Base-by-base conservation (phyloP, 1,139 yeast species). In the Geotrichum phurueaensis region DNA sequence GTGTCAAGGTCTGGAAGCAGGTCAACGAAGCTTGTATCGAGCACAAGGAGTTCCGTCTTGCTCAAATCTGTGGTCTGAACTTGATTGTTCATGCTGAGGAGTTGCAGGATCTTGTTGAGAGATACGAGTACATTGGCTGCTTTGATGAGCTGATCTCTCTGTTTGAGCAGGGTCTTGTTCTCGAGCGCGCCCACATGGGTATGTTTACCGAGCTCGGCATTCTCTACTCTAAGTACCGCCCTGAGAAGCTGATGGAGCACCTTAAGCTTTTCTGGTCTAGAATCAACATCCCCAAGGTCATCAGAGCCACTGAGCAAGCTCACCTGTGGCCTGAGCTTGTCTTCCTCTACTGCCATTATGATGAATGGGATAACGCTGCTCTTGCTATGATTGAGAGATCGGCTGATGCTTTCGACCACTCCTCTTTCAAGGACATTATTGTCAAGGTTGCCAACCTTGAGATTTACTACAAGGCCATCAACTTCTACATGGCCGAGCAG, bases 161-260 rank as follows among this genome's bases (percentile, higher is more conserved):
- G 70, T 90, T 94, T 71, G 99, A 94, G 77, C 95, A 91, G 69
- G 99, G 99, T 68, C 82, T 94, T 64, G 96, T 96, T 57, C 83
- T 94, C 69, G 99, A 94, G 79, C 88, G 99, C 75, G 99, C 99
- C 49, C 99, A 95, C 73, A 94, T 94, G 98, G 99, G 98, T 70
- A 94, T 94, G 98, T 94, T 95, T 74, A 94, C 99, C 12, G 97
- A 92, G 75, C 82, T 95, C 71, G 97, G 98, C 22, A 81, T 89
- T 60, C 80, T 94, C 69, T 94, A 94, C 79, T 83, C 95, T 68
- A 94, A 92, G 76, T 94, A 92, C 77, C 84, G 85, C 65, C 97
- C 98, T 52, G 89, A 86, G 63, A 87, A 86, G 77, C 89, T 96
- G 58, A 89, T 90, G 91, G 99, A 94, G 76, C 99, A 94, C 77